A percentile compares a stretch with the other conserved stretches of the same genome.
These are phyloP conservation scores for Vigna nakashimae DNA, from an alignment of 306 rosid genomes.

Conservation along the genomic window DNA sequence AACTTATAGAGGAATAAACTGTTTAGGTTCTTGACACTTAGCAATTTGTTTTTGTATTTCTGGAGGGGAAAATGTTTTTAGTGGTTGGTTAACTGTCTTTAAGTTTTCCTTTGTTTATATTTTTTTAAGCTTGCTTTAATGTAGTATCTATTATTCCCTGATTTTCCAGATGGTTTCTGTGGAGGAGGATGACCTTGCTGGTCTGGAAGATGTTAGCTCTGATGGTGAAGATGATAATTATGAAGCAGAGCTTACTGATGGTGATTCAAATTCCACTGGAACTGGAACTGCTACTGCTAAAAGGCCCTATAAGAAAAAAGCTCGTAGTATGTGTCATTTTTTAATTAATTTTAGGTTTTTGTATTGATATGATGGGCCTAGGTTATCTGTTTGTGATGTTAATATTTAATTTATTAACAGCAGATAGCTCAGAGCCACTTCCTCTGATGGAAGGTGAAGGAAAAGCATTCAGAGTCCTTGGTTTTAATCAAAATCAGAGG, in stretches of 20 bases:
- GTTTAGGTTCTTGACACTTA: constrained; percentile 20
- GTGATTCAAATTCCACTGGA: constrained; percentile 81
- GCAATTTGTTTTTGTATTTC: background rate
- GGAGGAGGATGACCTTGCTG: constrained; percentile 99
- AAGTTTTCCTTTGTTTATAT: background rate
- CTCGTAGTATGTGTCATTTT: constrained; percentile 65
- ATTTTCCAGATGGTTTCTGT: constrained; percentile 87
- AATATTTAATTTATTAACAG: constrained; percentile 54
- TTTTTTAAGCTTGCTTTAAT: background rate
- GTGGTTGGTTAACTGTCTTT: background rate
- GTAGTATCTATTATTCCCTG: constrained; percentile 28
- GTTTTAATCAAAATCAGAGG: constrained; percentile 97
- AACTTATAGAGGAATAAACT: background rate
- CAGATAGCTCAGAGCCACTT: constrained; percentile 80
- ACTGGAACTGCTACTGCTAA: constrained; percentile 62
- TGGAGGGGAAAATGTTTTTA: background rate
- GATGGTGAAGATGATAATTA: constrained; percentile 97
- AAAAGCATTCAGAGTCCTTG: constrained; percentile 91
- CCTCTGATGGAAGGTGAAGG: constrained; percentile 99
- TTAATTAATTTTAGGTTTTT: constrained; percentile 23
- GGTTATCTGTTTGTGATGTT: constrained; percentile 27
- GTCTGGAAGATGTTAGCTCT: constrained; percentile 94
- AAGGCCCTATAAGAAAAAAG: constrained; percentile 72
- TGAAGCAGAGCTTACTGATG: constrained; percentile 89
- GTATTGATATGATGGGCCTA: constrained; percentile 23